Evolutionary conservation across 176 grass and related monocot species (phyloP).

Genomic region (Stipa capillata): DNA sequence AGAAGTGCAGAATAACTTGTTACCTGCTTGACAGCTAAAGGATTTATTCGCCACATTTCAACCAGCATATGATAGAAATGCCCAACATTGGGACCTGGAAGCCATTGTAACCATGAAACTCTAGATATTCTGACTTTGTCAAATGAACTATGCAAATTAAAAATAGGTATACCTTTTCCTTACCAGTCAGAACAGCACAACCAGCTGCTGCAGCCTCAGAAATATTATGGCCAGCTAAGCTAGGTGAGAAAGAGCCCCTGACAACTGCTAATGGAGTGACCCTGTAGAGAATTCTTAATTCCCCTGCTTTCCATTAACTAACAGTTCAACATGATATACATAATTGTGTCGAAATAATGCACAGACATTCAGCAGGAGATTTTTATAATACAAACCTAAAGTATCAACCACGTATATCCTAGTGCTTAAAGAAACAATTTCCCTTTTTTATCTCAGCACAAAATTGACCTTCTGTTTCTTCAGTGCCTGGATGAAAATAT

Average conservation of each 20-base stretch:
- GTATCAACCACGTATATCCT: conserved; percentile 70
- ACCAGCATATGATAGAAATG: conserved; percentile 85
- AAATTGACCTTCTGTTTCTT: conserved; percentile 54
- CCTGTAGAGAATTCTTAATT: conserved; percentile 80
- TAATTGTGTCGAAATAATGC: not conserved
- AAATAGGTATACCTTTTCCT: not conserved
- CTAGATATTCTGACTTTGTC: not conserved
- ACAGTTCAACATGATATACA: not conserved
- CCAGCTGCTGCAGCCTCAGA: conserved; percentile 81
- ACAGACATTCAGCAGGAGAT: not conserved
- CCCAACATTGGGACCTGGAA: conserved; percentile 78
- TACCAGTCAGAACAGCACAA: conserved; percentile 85
- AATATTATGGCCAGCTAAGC: conserved; percentile 80
- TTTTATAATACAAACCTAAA: conserved; percentile 47
- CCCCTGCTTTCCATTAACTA: conserved; percentile 50
- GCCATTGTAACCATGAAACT: not conserved
- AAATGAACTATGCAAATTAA: conserved; percentile 2
- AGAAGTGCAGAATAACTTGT: not conserved
- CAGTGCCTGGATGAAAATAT: conserved; percentile 38
- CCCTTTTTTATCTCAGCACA: conserved; percentile 56
- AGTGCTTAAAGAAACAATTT: conserved; percentile 41
- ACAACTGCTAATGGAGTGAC: conserved; percentile 60
- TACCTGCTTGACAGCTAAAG: conserved; percentile 72
- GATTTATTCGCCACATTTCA: conserved; percentile 66
- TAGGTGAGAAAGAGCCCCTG: conserved; percentile 79